A percentile compares a stretch with the other conserved stretches of the same genome.
These are phyloP conservation scores for Sclerotinia nivalis DNA, from an alignment of 2,329 filamentous ascomycete species.

Conservation along the genomic window DNA sequence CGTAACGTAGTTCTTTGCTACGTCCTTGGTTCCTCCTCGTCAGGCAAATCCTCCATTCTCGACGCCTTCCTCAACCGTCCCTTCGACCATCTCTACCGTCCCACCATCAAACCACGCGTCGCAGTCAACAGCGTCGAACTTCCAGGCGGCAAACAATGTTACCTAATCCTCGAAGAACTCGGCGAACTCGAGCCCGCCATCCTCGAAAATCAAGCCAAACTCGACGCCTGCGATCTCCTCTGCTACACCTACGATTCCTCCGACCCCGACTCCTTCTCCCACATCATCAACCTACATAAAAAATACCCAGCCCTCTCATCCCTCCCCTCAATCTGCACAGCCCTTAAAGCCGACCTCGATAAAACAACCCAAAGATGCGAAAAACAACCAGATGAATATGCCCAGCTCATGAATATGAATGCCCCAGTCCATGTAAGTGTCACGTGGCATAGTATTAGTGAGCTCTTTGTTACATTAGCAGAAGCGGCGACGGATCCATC, in stretches of 20 bases:
- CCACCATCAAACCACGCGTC: constrained; percentile 90
- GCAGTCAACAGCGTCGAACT: constrained; percentile 97
- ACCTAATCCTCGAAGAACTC: constrained; percentile 91
- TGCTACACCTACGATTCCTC: constrained; percentile 97
- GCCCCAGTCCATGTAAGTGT: constrained; percentile 92
- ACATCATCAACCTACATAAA: constrained; percentile 78
- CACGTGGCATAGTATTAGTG: constrained; percentile 89
- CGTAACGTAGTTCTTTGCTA: constrained; percentile 95
- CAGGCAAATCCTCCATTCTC: constrained; percentile 88
- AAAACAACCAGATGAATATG: constrained; percentile 89
- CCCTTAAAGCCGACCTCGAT: constrained; percentile 91
- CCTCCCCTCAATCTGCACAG: constrained; percentile 89
- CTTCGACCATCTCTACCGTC: constrained; percentile 80
- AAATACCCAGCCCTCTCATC: constrained; percentile 82
- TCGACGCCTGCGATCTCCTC: constrained; percentile 90
- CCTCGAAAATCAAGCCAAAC: constrained; percentile 84
- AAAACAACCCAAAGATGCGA: constrained; percentile 95
- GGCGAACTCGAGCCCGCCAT: constrained; percentile 95
- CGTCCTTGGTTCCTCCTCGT: constrained; percentile 78
- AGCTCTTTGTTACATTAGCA: constrained; percentile 88
- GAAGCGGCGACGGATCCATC: constrained; percentile 90
- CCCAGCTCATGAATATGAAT: constrained; percentile 79
- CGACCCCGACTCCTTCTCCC: constrained; percentile 91
- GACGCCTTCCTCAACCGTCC: constrained; percentile 89
- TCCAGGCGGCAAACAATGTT: constrained; percentile 93